Base-by-base conservation (phyloP, 805 yeast genomes). In the Blastobotrys americana region DNA sequence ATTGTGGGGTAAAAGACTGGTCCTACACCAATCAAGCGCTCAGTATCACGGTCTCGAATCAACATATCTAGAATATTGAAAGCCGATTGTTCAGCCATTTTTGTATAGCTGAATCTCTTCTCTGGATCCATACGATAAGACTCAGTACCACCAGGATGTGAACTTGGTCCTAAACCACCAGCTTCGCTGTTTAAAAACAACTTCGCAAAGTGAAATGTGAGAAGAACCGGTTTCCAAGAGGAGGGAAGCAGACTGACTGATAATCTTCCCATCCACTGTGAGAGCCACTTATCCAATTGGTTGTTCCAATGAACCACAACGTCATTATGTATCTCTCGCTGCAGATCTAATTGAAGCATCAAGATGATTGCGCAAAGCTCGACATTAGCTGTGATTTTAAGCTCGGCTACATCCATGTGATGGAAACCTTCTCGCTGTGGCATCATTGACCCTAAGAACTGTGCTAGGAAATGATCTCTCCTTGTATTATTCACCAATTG, bases 1-100 rank as follows among this genome's bases (percentile, higher is more conserved):
- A 52, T 51, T 4, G 56, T 52, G 20, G 54, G 52, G 35, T 52
- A 50, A 37, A 52, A 52, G 19, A 52, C 54, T 4, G 56, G 56
- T 9, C 52, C 56, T 10, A 44, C 46, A 5, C 44, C 22, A 8
- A 52, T 43, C 27, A 52, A 44, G 22, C 56, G 47, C 41, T 51
- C 51, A 19, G 46, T 48, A 35, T 52, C 56, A 10, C 41, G 41
- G 27, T 52, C 56, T 20, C 42, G 47, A 9, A 52, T 39, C 15
- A 52, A 46, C 48, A 50, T 38, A 20, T 52, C 54, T 31, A 52
- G 39, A 37, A 51, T 42, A 21, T 48, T 52, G 15, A 46, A n/a
- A 9, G 56, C 56, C n/a, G 52, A 41, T n/a, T 46, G 41, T 28
- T 51, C 56, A 15, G 56, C 56, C 9, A 48, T 28, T n/a, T 36